Conservation (phyloP, 164 flowering plant genomes). For the Magnolia sinica region DNA sequence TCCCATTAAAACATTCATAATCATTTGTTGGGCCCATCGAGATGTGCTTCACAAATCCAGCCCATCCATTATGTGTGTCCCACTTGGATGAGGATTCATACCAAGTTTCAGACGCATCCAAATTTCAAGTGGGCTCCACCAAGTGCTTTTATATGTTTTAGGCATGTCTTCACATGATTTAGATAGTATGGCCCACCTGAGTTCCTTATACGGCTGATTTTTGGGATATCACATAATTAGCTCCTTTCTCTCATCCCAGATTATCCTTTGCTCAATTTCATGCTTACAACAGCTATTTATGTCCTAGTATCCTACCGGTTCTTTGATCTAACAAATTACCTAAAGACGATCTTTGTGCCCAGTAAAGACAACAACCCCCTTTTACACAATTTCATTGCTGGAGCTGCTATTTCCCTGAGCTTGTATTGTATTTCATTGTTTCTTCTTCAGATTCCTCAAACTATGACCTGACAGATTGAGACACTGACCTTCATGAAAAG, state of each 20-base stretch:
- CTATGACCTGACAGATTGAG: conserved; percentile 20
- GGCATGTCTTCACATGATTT: too few species aligned
- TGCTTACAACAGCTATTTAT: conserved; percentile 87
- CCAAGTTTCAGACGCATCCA: too few species aligned
- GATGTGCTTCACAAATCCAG: too few species aligned
- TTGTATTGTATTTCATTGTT: conserved; percentile 61
- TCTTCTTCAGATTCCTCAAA: conserved; percentile 60
- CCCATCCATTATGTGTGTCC: too few species aligned
- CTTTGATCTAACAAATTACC: conserved; percentile 76
- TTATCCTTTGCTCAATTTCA: conserved; percentile 88
- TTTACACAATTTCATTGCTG: conserved; percentile 58
- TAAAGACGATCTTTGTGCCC: conserved; percentile 75
- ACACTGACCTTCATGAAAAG: neutral
- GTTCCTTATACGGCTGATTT: too few species aligned
- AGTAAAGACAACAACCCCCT: conserved; percentile 68
- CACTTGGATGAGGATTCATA: too few species aligned
- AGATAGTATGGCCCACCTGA: too few species aligned
- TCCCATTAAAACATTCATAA: too few species aligned
- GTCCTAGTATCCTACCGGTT: conserved; percentile 75
- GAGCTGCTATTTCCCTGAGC: conserved; percentile 44
- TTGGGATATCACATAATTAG: conserved; percentile 45
- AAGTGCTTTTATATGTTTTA: too few species aligned
- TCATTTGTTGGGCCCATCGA: too few species aligned
- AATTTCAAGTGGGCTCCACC: too few species aligned
- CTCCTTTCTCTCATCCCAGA: conserved; percentile 81